Evolutionary conservation across 2,329 filamentous ascomycete species (phyloP), one percentile per base, ranked within the genome.

Genomic region (Colletotrichum eremochloae): DNA sequence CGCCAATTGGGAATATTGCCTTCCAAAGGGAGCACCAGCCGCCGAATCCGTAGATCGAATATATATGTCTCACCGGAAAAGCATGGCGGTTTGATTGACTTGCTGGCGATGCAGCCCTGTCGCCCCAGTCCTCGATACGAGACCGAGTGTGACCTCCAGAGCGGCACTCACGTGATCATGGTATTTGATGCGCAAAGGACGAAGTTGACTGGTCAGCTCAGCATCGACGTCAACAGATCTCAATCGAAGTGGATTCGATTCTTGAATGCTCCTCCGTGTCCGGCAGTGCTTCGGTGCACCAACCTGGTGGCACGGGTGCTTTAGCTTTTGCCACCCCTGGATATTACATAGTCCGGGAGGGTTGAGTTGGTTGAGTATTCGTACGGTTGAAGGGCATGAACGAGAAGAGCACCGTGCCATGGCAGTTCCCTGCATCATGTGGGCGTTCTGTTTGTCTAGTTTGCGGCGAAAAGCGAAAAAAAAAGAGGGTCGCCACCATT

Each of bases 291-390:
- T 33, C 56, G 56, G 38, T 67, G 44, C 44, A 46, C 20, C 44
- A n/a, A 46, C 44, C 9, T 46, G 6, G 20, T n/a, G 8, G 68
- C 68, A 71, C 68, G 68, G 68, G 67, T 71, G 56, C 58, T 38
- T 31, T 55, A 69, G 67, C 63, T 58, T 58, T 46, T 46, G 8
- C 24, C 36, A 63, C 61, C 68, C 52, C 58, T 68, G 68, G 42
- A 67, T 31, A 11, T n/a, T n/a, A n/a, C 44, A 46, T n/a, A 60
- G 50, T 36, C 12, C 44, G 46, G n/a, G 60, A 38, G n/a, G 33
- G 24, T 24, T 14, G 46, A 63, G 44, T 33, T 44, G 58, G 7
- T n/a, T 44, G 18, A 18, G 42, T 18, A 1, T 18, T 20, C 15
- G 15, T 20, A 18, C 5, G 44, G 15, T 61, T 36, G 57, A 48